These are phyloP conservation scores for Vigna hirtella DNA, from an alignment of 306 rosid genomes.

Conservation along the genomic window DNA sequence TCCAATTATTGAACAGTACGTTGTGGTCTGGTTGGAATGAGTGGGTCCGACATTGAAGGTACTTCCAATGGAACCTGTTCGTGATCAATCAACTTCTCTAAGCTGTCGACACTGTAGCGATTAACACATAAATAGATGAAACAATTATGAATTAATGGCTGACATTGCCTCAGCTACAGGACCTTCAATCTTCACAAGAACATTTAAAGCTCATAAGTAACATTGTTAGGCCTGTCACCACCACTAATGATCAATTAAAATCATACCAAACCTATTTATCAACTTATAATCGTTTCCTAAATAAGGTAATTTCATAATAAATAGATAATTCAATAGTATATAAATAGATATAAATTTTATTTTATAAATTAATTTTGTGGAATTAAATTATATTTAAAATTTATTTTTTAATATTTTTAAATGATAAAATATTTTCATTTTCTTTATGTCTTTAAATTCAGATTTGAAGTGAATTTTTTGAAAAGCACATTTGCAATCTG, in stretches of 20 bases:
- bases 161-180: conserved; percentile 29
- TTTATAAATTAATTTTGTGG: too few relatives aligned
- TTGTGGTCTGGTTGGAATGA: background rate
- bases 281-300: background rate
- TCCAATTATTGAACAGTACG: background rate
- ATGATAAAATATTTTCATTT: too few relatives aligned
- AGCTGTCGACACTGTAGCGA: conserved; percentile 48
- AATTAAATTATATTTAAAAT: too few relatives aligned
- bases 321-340: too few relatives aligned
- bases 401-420: too few relatives aligned
- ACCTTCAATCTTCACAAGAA: conserved; percentile 35
- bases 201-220: conserved; percentile 22
- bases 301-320: too few relatives aligned
- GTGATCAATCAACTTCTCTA: conserved; percentile 56
- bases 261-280: conserved; percentile 7
- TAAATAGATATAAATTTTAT: too few relatives aligned
- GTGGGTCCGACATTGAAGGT: conserved; percentile 38
- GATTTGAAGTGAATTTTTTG: too few relatives aligned
- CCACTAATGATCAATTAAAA: conserved; percentile 27
- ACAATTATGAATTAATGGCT: conserved; percentile 45
- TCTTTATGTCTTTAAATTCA: too few relatives aligned
- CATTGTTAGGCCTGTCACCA: conserved; percentile 24
- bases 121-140: background rate
- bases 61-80: conserved; percentile 24
- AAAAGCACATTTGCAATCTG: too few relatives aligned